Conservation (phyloP, 2,329 filamentous ascomycete genomes). For the Emmonsiellopsis sp. region DNA sequence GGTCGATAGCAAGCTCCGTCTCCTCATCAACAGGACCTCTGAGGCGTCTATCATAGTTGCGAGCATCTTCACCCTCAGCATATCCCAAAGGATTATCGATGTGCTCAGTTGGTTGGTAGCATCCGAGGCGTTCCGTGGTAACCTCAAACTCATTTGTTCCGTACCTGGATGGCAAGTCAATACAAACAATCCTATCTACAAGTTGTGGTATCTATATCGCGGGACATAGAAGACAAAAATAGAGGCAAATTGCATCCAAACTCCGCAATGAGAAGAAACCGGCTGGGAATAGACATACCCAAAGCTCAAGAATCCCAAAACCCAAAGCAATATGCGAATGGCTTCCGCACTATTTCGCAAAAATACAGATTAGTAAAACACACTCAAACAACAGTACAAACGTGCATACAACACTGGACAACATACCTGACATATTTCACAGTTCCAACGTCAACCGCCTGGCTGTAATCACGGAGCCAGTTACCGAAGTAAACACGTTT, state of each 20-base stretch:
- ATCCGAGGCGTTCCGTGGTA: conserved; percentile 67
- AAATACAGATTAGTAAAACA: too few relatives aligned
- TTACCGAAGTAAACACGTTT: conserved; percentile 93
- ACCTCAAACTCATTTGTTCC: conserved; percentile 80
- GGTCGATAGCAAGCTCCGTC: conserved; percentile 70
- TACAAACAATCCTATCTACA: background rate
- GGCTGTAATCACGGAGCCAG: conserved; percentile 88
- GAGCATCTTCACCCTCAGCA: conserved; percentile 78
- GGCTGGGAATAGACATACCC: conserved; percentile 43
- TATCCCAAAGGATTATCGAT: conserved; percentile 77
- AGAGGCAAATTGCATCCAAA: background rate
- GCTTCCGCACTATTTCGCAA: conserved; percentile 56
- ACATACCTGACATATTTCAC: conserved; percentile 65
- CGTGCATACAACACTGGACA: too few relatives aligned
- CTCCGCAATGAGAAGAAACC: too few relatives aligned
- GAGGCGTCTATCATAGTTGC: conserved; percentile 69
- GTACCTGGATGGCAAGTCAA: conserved; percentile 20
- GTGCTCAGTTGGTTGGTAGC: conserved; percentile 74
- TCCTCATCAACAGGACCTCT: conserved; percentile 73
- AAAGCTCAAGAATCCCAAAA: conserved; percentile 83
- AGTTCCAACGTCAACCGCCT: conserved; percentile 87
- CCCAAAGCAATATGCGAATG: conserved; percentile 79
- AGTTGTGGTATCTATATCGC: too few relatives aligned
- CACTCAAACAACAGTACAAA: too few relatives aligned
- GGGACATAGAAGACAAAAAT: background rate